phyloP scores from a whole-genome alignment of 2,329 filamentous ascomycete species.

The Samsoniella hepiali region DNA sequence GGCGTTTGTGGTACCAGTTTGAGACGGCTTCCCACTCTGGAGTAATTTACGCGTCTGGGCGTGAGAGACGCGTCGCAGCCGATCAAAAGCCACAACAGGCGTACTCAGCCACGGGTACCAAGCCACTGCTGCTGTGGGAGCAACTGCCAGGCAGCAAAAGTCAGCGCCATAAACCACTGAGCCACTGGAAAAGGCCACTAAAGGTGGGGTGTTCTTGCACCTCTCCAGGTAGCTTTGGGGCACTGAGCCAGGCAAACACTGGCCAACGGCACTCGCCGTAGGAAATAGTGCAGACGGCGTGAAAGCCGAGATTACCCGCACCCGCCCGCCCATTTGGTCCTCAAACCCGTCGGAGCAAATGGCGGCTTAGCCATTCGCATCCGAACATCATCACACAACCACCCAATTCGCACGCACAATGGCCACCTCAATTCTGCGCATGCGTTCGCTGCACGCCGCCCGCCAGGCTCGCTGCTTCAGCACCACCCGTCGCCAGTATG shows the following conservation, averaged over 20 bases:
- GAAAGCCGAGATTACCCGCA: slow-evolving; percentile 45
- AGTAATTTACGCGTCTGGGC: slow-evolving; percentile 23
- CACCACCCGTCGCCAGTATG: slow-evolving; percentile 56
- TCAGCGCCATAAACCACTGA: too few species aligned
- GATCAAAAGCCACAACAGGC: background rate
- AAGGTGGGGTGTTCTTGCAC: too few species aligned
- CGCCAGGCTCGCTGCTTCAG: slow-evolving; percentile 62
- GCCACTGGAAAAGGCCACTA: too few species aligned
- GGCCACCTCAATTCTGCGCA: slow-evolving; percentile 39
- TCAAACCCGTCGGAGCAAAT: background rate
- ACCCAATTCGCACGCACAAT: slow-evolving; percentile 30
- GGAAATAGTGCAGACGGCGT: background rate
- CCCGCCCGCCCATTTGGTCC: slow-evolving; percentile 20
- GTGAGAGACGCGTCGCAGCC: slow-evolving; percentile 16
- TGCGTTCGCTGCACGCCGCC: slow-evolving; percentile 34
- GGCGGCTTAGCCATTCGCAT: slow-evolving; percentile 12
- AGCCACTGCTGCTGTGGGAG: background rate
- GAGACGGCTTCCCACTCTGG: background rate
- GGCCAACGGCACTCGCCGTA: background rate
- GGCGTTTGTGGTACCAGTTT: slow-evolving; percentile 11
- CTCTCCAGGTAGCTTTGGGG: too few species aligned
- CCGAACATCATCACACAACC: slow-evolving; percentile 14
- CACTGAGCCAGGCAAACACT: background rate
- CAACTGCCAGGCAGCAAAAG: background rate
- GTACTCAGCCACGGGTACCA: too few species aligned